Percentiles rank a stretch among this genome's conserved stretches.
Evolutionary conservation across 1,284 basidiomycete genomes (phyloP).

Genomic region (Cerioporus squamosus): DNA sequence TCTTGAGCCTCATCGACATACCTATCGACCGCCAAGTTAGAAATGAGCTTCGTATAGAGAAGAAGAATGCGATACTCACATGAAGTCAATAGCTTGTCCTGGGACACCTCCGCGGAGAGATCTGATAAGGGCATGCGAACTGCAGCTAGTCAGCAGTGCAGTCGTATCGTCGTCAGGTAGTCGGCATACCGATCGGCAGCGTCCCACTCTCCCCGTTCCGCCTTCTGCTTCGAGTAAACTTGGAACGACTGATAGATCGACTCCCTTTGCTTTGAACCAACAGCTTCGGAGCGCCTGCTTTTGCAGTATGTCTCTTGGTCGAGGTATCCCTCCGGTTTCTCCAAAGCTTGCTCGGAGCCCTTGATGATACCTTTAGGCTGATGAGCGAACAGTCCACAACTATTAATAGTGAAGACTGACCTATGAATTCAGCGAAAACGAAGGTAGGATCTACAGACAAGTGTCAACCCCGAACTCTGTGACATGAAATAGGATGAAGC

Average conservation of each 20-base stretch:
- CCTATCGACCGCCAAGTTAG: conserved; percentile 34
- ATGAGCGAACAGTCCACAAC: too few species aligned
- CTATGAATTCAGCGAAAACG: conserved; percentile 73
- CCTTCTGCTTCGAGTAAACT: conserved; percentile 54
- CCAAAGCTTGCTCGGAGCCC: conserved; percentile 59
- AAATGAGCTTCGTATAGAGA: background rate
- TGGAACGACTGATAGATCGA: conserved; percentile 61
- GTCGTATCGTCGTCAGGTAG: background rate
- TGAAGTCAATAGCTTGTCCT: conserved; percentile 54
- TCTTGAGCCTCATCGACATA: conserved; percentile 80
- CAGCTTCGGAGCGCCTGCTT: conserved; percentile 55
- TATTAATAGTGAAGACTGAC: conserved; percentile 30
- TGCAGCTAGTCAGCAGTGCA: conserved; percentile 6
- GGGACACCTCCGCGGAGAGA: conserved; percentile 41
- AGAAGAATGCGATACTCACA: conserved; percentile 45
- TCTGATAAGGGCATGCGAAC: conserved; percentile 58
- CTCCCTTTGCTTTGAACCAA: conserved; percentile 54
- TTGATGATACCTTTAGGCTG: conserved; percentile 60
- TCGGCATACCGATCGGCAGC: conserved; percentile 61
- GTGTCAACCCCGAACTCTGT: background rate
- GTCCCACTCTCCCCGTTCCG: conserved; percentile 53
- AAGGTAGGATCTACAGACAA: conserved; percentile 55
- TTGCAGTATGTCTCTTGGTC: conserved; percentile 48
- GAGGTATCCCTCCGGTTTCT: conserved; percentile 42
- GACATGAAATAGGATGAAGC: conserved; percentile 2